A percentile compares a stretch with the other conserved stretches of the same genome.
Conservation (phyloP, 192 early-diverging fungal genomes). For the Backusella macrospora region DNA sequence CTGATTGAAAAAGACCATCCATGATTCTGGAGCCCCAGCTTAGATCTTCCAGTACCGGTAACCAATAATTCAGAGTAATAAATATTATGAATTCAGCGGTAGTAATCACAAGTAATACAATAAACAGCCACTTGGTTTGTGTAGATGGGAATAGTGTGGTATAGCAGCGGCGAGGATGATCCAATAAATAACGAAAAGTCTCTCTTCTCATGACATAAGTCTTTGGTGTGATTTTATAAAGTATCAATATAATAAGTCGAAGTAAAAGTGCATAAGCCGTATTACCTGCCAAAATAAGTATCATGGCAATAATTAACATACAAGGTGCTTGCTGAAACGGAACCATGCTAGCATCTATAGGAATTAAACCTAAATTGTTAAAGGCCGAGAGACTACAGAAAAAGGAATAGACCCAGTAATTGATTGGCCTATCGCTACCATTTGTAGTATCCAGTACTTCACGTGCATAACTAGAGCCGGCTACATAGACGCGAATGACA, state of each 20-base stretch:
- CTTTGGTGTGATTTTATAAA: constrained; percentile 30
- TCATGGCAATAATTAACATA: constrained; percentile 23
- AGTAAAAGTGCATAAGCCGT: constrained; percentile 38
- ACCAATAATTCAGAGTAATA: constrained; percentile 33
- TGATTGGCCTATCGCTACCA: background rate
- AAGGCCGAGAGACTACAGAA: constrained; percentile 29
- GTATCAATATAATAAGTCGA: constrained; percentile 32
- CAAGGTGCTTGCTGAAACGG: constrained; percentile 36
- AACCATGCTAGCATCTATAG: constrained; percentile 28
- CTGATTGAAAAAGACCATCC: constrained; percentile 39
- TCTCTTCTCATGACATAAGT: constrained; percentile 25
- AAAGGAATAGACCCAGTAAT: constrained; percentile 37
- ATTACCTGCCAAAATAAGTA: constrained; percentile 39
- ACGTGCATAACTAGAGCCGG: constrained; percentile 29
- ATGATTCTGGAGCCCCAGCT: constrained; percentile 34
- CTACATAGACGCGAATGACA: constrained; percentile 34
- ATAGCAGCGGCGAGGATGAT: constrained; percentile 42
- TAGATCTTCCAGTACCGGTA: constrained; percentile 24
- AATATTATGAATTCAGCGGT: constrained; percentile 28
- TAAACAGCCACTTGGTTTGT: constrained; percentile 39
- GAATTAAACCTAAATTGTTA: constrained; percentile 33
- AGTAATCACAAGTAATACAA: constrained; percentile 31
- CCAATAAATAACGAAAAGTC: constrained; percentile 32
- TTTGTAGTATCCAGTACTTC: constrained; percentile 31
- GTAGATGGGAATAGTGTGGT: constrained; percentile 40